These are phyloP conservation scores for Chaetomium globosum DNA, from an alignment of 2,329 filamentous ascomycete genomes.

Conservation along the genomic window DNA sequence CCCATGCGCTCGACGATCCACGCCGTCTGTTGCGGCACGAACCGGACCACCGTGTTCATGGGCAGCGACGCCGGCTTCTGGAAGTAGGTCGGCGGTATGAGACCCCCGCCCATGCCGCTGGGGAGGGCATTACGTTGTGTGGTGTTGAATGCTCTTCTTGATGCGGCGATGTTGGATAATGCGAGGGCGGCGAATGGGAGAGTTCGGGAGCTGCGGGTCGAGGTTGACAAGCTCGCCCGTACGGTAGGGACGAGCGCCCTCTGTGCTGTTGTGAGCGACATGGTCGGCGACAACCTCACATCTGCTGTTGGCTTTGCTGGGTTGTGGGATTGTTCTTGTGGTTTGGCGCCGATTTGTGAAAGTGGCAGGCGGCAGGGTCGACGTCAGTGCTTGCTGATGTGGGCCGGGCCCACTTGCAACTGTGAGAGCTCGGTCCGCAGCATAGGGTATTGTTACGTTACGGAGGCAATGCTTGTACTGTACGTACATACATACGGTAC, in stretches of 20 bases:
- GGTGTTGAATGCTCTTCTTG: slow-evolving; percentile 33
- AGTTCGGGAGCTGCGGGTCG: slow-evolving; percentile 5
- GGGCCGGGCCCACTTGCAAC: slow-evolving; percentile 7
- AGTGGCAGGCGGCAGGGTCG: slow-evolving; percentile 11
- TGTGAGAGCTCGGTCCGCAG: background rate
- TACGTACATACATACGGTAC: background rate
- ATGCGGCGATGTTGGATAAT: slow-evolving; percentile 9
- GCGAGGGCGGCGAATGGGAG: slow-evolving; percentile 9
- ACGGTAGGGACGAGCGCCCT: slow-evolving; percentile 35
- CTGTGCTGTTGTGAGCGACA: slow-evolving; percentile 38
- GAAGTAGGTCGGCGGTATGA: slow-evolving; percentile 73
- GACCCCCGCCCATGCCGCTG: slow-evolving; percentile 38
- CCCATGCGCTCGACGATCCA: slow-evolving; percentile 99
- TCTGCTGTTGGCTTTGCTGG: background rate
- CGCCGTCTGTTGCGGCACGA: slow-evolving; percentile 98
- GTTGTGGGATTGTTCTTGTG: background rate
- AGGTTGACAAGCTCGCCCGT: slow-evolving; percentile 28
- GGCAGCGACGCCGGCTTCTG: slow-evolving; percentile 69
- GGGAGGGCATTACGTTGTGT: slow-evolving; percentile 33
- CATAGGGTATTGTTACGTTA: background rate
- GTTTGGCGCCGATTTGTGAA: slow-evolving; percentile 2
- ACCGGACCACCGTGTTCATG: slow-evolving; percentile 91
- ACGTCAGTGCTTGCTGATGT: slow-evolving; percentile 16
- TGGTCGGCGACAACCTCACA: slow-evolving; percentile 27
- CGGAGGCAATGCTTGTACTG: background rate